Base-by-base conservation (phyloP, 1,284 basidiomycete species). In the Pterulicium gracile region DNA sequence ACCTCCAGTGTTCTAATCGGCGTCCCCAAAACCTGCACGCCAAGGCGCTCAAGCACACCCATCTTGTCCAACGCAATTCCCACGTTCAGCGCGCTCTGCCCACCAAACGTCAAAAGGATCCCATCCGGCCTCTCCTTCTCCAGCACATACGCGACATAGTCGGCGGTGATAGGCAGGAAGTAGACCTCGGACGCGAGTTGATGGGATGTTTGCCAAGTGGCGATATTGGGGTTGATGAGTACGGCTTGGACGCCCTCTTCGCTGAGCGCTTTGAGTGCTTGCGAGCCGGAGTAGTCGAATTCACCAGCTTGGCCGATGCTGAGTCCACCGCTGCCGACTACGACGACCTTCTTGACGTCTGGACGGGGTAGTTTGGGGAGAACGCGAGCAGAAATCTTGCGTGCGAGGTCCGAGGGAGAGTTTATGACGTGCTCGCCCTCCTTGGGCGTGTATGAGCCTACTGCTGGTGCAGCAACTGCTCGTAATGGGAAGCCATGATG, bases 71-170 rank as follows among this genome's bases (percentile, higher is more conserved):
- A 79, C 62, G 88, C 89, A 58, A 98, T 94, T 58, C 96, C 96
- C 54, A 98, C 96, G 62, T 98, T 99, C 51, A 99, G 73, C 4
- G 96, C 96, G 56, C 88, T 93, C 65, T 98, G 96, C 32, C 96
- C 96, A 65, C 96, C 96, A 58, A 99, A 99, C 4, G 96, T 98
- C 51, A 99, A 79, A 24, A 98, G 73, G 53, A 99, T 90, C 54
- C 96, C 96, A 60, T 98, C 96, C 0, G 96, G 96, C 10, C 93
- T 77, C 68, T 98, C 96, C 71, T 96, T 96, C 69, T 99, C 95
- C 60, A 98, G 74, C 15, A 99, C 92, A 61, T 98, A 97, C 53
- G 95, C 94, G 50, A 98, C 96, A 66, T 98, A 98, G 65, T 98
- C 96, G 47, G 91, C 72, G 0, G 95, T 97, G 59, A 99, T 85